Base-by-base conservation (phyloP, 148 eudicot genomes). In the Rhododendron simsii region DNA sequence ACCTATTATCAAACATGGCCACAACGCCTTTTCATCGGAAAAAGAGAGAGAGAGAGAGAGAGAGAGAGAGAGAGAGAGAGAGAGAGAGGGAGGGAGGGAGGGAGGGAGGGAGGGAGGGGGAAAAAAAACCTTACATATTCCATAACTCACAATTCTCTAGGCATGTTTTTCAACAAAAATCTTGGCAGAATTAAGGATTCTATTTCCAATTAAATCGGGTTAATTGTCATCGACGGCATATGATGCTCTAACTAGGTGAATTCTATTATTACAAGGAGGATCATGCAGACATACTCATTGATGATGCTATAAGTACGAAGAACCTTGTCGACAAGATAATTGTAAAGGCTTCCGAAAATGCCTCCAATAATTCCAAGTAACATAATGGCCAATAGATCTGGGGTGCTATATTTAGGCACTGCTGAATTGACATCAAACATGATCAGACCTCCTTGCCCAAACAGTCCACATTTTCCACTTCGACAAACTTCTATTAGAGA, bases 361-460 rank as follows among this genome's bases (percentile, higher is more conserved):
- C 98, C 98, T 50, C 98, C 96, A 47, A 93, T 55, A 55, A 93
- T 86, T 45, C 96, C 98, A 84, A 95, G 90, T 69, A 92, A 55
- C 14, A 91, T 33, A 37, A 94, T 88, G 41, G 93, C 95, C 41
- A 92, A 51, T 21, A 94, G 81, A 79, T 94, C 95, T 33, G 90
- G 81, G 7, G 83, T 87, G 83, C 87, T 89, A 81, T 91, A 92
- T 51, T 81, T 48, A 7, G 93, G 86, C 50, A n/a, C 82, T 20
- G 89, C 89, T 37, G 91, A 83, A 81, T 89, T 89, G 18, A 94
- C 92, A 85, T 95, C 96, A 82, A 91, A 95, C 94, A 95, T 93
- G 82, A 95, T 94, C 20, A 95, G 89, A 83, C 98, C 98, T 41
- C 98, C 98, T 89, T 94, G 78, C 44, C 98, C 98, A 87, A 95